A percentile compares a stretch with the other conserved stretches of the same genome.
These are phyloP conservation scores for Apiotrichum mycotoxinovorans DNA, from an alignment of 1,284 basidiomycete genomes.

Conservation along the genomic window DNA sequence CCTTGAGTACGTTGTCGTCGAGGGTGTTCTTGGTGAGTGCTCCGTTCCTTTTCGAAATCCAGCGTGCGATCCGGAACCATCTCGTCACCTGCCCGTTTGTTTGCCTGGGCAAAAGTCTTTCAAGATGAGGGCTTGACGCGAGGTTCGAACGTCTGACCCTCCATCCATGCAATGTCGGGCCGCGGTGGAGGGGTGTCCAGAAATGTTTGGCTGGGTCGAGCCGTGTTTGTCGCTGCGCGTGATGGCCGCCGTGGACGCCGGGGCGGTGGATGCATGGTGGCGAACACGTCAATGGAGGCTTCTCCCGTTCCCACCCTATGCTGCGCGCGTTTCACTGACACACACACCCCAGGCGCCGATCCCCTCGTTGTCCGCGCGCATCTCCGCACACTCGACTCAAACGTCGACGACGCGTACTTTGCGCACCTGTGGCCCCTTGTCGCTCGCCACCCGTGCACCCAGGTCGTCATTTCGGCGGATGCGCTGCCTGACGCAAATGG, in stretches of 20 bases:
- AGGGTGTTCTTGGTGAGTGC: slow-evolving; percentile 45
- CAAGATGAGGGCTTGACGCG: neutral
- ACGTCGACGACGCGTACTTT: slow-evolving; percentile 40
- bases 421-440: slow-evolving; percentile 35
- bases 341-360: slow-evolving; percentile 30
- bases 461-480: slow-evolving; percentile 30
- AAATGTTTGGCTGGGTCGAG: slow-evolving; percentile 4
- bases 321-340: neutral
- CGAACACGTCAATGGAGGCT: neutral
- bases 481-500: slow-evolving; percentile 25
- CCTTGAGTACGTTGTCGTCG: slow-evolving; percentile 41
- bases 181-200: slow-evolving; percentile 17
- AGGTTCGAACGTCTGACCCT: slow-evolving; percentile 19
- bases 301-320: neutral
- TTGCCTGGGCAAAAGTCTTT: slow-evolving; percentile 10
- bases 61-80: neutral
- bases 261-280: neutral
- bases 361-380: slow-evolving; percentile 22
- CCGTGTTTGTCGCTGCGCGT: neutral
- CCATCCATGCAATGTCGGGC: neutral
- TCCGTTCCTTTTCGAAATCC: neutral
- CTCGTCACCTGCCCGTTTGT: neutral
- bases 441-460: slow-evolving; percentile 30
- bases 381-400: slow-evolving; percentile 28
- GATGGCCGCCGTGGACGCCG: neutral